Evolutionary conservation across 2,329 filamentous ascomycete genomes (phyloP).

Genomic region (Erysiphe neolycopersici): DNA sequence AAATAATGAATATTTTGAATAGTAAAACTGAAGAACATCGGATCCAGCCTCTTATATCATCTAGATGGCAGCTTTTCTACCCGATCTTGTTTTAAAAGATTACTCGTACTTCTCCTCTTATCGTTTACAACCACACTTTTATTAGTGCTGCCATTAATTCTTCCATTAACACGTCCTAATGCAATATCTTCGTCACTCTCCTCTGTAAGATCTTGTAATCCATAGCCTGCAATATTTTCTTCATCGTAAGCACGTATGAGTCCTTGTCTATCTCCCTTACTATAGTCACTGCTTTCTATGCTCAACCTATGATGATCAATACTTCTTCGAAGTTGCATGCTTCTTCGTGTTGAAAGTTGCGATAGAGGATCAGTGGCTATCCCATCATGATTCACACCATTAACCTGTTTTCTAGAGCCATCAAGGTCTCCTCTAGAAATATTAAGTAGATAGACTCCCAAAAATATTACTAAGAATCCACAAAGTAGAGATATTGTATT

Average conservation of each 20-base stretch:
- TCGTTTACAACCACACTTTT: background rate
- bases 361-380: conserved; percentile 82
- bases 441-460: conserved; percentile 84
- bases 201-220: conserved; percentile 52
- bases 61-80: conserved; percentile 4
- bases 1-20: too few relatives aligned
- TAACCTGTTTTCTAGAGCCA: conserved; percentile 41
- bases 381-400: conserved; percentile 38
- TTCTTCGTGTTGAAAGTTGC: conserved; percentile 66
- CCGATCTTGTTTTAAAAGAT: conserved; percentile 4
- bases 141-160: conserved; percentile 5
- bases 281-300: conserved; percentile 32
- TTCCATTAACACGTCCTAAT: conserved; percentile 7
- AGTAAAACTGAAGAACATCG: too few relatives aligned
- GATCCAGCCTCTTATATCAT: background rate
- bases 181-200: conserved; percentile 38
- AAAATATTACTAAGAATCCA: conserved; percentile 85
- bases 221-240: conserved; percentile 47
- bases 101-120: conserved; percentile 6
- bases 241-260: conserved; percentile 78
- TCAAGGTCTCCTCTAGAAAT: conserved; percentile 68
- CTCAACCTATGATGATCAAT: conserved; percentile 30
- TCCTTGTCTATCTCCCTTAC: conserved; percentile 44
- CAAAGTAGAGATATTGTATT: conserved; percentile 81
- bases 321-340: conserved; percentile 73